Conservation (phyloP, 2,329 filamentous ascomycete genomes). For the Pleurostoma richardsiae region DNA sequence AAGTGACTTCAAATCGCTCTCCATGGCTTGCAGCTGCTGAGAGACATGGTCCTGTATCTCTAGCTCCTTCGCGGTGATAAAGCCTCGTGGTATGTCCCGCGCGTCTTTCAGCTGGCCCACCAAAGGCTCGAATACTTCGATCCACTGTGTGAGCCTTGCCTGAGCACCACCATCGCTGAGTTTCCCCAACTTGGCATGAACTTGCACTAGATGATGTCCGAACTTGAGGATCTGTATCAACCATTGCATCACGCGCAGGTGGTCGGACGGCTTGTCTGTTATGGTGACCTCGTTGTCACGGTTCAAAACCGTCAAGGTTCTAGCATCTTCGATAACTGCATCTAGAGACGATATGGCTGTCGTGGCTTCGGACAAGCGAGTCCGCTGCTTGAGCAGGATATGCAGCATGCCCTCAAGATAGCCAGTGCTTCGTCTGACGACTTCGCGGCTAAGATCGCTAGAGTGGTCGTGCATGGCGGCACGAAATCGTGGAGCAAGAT, state of each 20-base stretch:
- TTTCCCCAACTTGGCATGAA: conserved; percentile 62
- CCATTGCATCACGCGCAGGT: conserved; percentile 44
- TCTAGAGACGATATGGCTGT: conserved; percentile 32
- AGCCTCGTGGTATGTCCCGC: conserved; percentile 42
- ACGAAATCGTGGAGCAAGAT: conserved; percentile 65
- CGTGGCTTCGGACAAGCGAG: conserved; percentile 34
- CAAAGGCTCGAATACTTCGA: conserved; percentile 38
- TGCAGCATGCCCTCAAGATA: conserved; percentile 83
- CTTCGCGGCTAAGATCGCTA: conserved; percentile 76
- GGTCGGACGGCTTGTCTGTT: conserved; percentile 12
- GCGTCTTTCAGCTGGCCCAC: conserved; percentile 34
- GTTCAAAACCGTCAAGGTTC: conserved; percentile 21
- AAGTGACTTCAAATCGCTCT: conserved; percentile 34
- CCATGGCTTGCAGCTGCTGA: conserved; percentile 29
- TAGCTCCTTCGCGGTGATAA: conserved; percentile 35
- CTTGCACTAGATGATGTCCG: conserved; percentile 54
- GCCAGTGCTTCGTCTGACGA: conserved; percentile 73
- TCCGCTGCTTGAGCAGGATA: conserved; percentile 56
- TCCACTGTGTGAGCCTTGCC: conserved; percentile 43
- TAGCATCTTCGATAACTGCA: conserved; percentile 27
- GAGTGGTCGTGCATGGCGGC: conserved; percentile 68
- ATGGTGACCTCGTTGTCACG: conserved; percentile 12
- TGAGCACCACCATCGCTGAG: conserved; percentile 39
- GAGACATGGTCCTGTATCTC: conserved; percentile 28
- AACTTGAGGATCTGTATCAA: conserved; percentile 63